Evolutionary conservation across 129 eudicot species (phyloP).

Genomic region (Daucus carota): DNA sequence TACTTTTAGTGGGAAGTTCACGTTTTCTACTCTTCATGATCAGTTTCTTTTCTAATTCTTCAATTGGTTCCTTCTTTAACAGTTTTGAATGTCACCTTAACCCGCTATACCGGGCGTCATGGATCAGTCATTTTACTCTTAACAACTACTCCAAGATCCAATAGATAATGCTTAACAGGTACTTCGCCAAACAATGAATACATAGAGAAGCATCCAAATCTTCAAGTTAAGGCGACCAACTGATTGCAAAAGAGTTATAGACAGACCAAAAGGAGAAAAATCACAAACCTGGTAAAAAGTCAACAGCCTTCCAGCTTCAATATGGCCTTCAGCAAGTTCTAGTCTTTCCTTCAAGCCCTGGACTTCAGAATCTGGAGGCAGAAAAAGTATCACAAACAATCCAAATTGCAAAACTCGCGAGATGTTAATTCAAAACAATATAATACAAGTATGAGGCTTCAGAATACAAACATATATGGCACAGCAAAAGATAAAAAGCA

Average conservation of each 20-base stretch:
- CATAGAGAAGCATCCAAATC: neutral
- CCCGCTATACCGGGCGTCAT: neutral
- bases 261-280: neutral
- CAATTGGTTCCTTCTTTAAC: neutral
- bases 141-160: neutral
- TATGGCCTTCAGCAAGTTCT: slow-evolving; percentile 78
- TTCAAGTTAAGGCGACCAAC: neutral
- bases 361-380: slow-evolving; percentile 43
- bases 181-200: neutral
- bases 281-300: slow-evolving; percentile 61
- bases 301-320: slow-evolving; percentile 98
- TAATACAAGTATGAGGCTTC: neutral
- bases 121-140: neutral
- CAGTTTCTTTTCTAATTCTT: neutral
- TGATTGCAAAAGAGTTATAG: neutral
- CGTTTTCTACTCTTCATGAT: neutral
- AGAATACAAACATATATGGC: neutral
- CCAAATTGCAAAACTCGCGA: neutral
- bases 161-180: neutral
- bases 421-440: neutral
- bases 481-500: neutral
- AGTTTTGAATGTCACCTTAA: neutral
- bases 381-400: neutral
- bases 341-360: slow-evolving; percentile 55
- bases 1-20: neutral